Conservation (phyloP, 2,329 filamentous ascomycete species). For the Chalaropsis ovoidea region DNA sequence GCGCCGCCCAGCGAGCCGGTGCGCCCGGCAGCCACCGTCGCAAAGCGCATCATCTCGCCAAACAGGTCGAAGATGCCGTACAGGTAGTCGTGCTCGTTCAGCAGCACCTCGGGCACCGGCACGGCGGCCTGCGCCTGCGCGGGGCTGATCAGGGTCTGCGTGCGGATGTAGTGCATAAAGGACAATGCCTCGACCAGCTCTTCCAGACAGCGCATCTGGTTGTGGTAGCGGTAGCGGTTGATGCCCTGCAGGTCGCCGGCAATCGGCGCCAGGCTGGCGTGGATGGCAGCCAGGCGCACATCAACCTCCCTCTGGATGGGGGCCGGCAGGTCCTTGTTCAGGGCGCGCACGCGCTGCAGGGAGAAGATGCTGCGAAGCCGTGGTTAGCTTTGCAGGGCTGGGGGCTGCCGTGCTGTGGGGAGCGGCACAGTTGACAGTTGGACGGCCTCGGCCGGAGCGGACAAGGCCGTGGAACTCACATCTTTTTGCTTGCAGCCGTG, state of each 20-base stretch:
- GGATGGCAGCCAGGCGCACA: slow-evolving; percentile 60
- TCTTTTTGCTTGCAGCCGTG: slow-evolving; percentile 91
- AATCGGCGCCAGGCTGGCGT: slow-evolving; percentile 56
- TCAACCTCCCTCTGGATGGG: slow-evolving; percentile 61
- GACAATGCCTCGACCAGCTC: slow-evolving; percentile 89
- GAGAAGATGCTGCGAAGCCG: slow-evolving; percentile 33
- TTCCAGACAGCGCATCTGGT: slow-evolving; percentile 75
- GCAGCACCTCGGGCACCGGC: slow-evolving; percentile 39
- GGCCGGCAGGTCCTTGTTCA: slow-evolving; percentile 53
- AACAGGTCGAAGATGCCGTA: slow-evolving; percentile 88
- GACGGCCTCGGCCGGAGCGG: neutral
- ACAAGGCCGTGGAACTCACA: slow-evolving; percentile 44
- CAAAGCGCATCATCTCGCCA: slow-evolving; percentile 94
- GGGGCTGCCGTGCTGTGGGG: no score
- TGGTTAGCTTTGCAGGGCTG: neutral
- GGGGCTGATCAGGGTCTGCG: slow-evolving; percentile 62
- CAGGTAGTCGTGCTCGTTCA: slow-evolving; percentile 72
- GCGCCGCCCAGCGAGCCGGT: slow-evolving; percentile 44
- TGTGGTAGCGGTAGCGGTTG: slow-evolving; percentile 72
- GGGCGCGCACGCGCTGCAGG: slow-evolving; percentile 46
- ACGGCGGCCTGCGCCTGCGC: slow-evolving; percentile 47
- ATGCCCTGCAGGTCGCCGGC: slow-evolving; percentile 64
- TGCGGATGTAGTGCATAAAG: slow-evolving; percentile 77
- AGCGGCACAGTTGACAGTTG: no score
- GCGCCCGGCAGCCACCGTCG: slow-evolving; percentile 76